Percentiles rank a stretch among this genome's conserved stretches.
phyloP scores from a whole-genome alignment of 148 eudicot species.

The Rhododendron mucronatum region DNA sequence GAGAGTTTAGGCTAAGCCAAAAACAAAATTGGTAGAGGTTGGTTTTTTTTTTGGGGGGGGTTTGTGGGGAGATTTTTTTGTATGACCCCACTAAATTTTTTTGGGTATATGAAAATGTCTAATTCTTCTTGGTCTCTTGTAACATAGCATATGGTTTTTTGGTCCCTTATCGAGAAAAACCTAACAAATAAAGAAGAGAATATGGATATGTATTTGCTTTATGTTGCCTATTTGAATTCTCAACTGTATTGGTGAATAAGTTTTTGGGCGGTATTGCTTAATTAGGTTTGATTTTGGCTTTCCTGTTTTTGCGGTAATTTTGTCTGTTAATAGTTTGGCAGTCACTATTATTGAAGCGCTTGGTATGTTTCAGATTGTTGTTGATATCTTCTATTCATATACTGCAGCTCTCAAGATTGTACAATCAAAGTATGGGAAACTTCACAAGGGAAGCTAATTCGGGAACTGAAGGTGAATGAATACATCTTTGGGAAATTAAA shows the following conservation, averaged over 20 bases:
- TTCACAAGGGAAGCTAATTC: conserved; percentile 77
- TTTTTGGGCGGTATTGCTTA: neutral
- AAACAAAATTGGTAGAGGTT: neutral
- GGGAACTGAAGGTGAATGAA: conserved; percentile 71
- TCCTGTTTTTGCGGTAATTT: neutral
- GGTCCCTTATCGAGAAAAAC: neutral
- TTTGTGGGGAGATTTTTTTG: neutral
- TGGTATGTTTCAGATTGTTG: neutral
- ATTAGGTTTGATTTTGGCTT: neutral
- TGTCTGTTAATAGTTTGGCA: neutral
- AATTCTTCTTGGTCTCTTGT: neutral
- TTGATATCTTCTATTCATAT: conserved; percentile 12
- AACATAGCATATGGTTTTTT: neutral
- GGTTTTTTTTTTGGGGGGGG: neutral
- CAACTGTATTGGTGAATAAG: neutral
- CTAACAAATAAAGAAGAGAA: neutral
- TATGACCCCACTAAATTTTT: neutral
- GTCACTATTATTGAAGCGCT: neutral
- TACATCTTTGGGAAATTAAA: neutral
- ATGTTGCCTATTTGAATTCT: neutral
- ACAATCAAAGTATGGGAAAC: conserved; percentile 97
- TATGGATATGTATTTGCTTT: neutral
- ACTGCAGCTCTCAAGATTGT: conserved; percentile 87
- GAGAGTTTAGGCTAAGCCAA: neutral
- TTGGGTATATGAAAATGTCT: neutral